Base-by-base conservation (phyloP, 2,329 filamentous ascomycete genomes). In the Penicillium concentricum region DNA sequence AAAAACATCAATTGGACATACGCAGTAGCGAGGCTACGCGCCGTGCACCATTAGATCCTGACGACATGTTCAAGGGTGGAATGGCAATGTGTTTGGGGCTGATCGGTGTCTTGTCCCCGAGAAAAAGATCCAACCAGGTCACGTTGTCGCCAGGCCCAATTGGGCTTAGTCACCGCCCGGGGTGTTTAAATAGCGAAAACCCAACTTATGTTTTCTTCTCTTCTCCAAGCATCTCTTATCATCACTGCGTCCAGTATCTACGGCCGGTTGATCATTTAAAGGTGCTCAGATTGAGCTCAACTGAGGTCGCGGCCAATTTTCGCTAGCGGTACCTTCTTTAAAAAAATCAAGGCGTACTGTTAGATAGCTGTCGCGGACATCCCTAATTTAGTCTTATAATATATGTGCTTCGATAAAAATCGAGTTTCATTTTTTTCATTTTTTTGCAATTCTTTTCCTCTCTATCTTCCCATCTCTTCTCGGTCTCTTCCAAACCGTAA, bases 281-380 rank as follows among this genome's bases (percentile, higher is more conserved):
- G 80, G 86, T 94, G 92, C 90, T 90, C 75, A 96, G 90, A 96
- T 74, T 74, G 80, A 89, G 78, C 71, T 74, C 79, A 71, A 30
- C 44, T 46, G 44, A 46, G 44, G 26, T 74, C 79, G 87, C 89
- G 90, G 89, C 88, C 89, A 90, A 90, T 92, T 92, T 96, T 92
- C 92, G 92, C 92, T 97, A 97, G 90, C 92, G 86, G 90, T 88
- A 88, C 90, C 91, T 92, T 90, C 84, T 78, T 78, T 57, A 35
- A 26, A 62, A 58, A 13, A 32, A 62, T 72, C 75, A 91, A 90
- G 88, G 89, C 83, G 85, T 87, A 87, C 88, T 83, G 91, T 93
- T 96, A 96, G 92, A 96, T 96, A 96, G 92, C 85, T 85, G 86
- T 87, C 91, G 91, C 88, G 82, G 76, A 96, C 90, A 96, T 69